Conservation (phyloP, 192 early-diverging fungal species). For the Dissophora ornata region DNA sequence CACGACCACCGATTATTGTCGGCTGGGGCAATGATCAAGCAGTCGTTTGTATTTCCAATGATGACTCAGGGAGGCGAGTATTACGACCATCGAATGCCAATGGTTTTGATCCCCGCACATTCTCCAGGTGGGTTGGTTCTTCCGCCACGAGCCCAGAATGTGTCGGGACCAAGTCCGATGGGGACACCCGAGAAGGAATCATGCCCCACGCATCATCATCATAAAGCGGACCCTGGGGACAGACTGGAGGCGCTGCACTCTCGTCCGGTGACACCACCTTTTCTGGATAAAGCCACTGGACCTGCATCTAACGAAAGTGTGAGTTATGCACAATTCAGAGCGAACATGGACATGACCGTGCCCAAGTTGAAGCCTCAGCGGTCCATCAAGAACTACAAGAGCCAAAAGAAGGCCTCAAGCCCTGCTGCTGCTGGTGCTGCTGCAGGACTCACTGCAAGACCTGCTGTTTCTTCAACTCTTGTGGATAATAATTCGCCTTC, state of each 20-base stretch:
- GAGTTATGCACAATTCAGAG: background rate
- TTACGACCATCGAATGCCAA: conserved; percentile 1
- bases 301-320: background rate
- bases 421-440: background rate
- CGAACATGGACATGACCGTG: conserved; percentile 6
- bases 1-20: conserved; percentile 24
- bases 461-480: background rate
- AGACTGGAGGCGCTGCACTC: background rate
- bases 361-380: conserved; percentile 18
- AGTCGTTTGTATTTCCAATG: conserved; percentile 22
- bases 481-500: background rate
- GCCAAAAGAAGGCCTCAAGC: conserved; percentile 7
- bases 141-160: conserved; percentile 15
- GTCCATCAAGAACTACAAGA: conserved; percentile 23
- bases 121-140: conserved; percentile 48
- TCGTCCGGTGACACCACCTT: conserved; percentile 2
- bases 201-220: background rate
- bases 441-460: too few species aligned
- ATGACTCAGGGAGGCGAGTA: background rate
- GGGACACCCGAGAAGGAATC: conserved; percentile 27
- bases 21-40: conserved; percentile 31
- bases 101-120: conserved; percentile 29
- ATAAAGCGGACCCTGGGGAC: background rate
- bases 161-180: conserved; percentile 9
- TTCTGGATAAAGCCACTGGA: background rate